Evolutionary conservation across 495 filamentous ascomycete species (phyloP).

Genomic region (Tetracladium marchalianum): DNA sequence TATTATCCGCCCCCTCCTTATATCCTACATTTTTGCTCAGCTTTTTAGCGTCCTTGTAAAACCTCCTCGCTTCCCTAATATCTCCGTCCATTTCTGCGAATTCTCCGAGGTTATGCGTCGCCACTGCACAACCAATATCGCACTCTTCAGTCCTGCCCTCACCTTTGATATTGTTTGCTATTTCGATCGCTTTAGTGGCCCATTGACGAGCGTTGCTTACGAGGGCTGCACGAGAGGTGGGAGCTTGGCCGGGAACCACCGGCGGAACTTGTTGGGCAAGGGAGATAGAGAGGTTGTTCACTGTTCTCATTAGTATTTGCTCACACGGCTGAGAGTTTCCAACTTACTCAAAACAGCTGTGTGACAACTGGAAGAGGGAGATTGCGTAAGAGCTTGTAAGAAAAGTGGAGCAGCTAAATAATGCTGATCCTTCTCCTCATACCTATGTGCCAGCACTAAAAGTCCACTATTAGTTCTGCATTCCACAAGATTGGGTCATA

Average conservation of each 20-base stretch:
- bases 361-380: slow-evolving; percentile 44
- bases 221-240: slow-evolving; percentile 37
- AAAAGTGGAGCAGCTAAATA: slow-evolving; percentile 83
- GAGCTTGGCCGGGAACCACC: slow-evolving; percentile 19
- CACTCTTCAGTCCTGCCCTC: slow-evolving; percentile 67
- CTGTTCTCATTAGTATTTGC: slow-evolving; percentile 20
- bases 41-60: slow-evolving; percentile 53
- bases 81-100: slow-evolving; percentile 64
- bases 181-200: slow-evolving; percentile 63
- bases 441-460: slow-evolving; percentile 60
- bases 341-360: slow-evolving; percentile 61
- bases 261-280: slow-evolving; percentile 55
- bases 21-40: slow-evolving; percentile 55
- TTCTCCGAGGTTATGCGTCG: slow-evolving; percentile 79
- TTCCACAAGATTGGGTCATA: background rate
- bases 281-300: slow-evolving; percentile 62
- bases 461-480: slow-evolving; percentile 2
- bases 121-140: slow-evolving; percentile 72
- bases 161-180: slow-evolving; percentile 44
- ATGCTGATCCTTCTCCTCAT: slow-evolving; percentile 55
- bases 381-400: slow-evolving; percentile 70
- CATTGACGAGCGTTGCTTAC: slow-evolving; percentile 56
- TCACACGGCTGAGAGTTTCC: background rate
- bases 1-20: slow-evolving; percentile 50
- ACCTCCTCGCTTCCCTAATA: slow-evolving; percentile 47